phyloP scores from a whole-genome alignment of 768 basidiomycete species.

The Mycena leptocephala region DNA sequence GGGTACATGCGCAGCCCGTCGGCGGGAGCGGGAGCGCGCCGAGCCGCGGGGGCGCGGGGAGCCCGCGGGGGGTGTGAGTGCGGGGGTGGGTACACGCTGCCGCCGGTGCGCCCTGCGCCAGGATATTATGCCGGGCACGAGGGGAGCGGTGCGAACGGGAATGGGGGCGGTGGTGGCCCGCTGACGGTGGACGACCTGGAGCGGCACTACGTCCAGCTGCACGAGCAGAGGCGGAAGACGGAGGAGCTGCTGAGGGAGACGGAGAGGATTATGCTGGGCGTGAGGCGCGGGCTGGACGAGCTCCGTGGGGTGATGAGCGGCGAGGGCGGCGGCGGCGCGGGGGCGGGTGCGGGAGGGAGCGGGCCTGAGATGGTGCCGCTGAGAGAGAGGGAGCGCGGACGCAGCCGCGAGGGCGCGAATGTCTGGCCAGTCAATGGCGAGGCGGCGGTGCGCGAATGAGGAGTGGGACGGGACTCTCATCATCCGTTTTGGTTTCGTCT shows the following conservation, averaged over 20 bases:
- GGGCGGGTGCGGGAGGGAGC: background rate
- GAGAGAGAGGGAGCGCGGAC: conserved; percentile 26
- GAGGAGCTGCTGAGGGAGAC: conserved; percentile 86
- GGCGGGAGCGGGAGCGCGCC: conserved; percentile 20
- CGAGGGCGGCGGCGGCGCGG: background rate
- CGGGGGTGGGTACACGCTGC: conserved; percentile 16
- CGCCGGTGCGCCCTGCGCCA: conserved; percentile 16
- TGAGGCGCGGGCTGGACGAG: conserved; percentile 85
- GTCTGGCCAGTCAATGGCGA: conserved; percentile 32
- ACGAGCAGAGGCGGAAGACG: conserved; percentile 74
- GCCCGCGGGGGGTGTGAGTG: conserved; percentile 17
- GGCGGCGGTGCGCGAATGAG: conserved; percentile 23
- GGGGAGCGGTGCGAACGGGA: conserved; percentile 29
- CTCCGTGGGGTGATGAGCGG: conserved; percentile 60
- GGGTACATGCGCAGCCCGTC: conserved; percentile 52
- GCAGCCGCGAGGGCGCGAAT: conserved; percentile 21
- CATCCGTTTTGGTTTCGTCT: background rate
- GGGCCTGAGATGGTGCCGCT: conserved; percentile 29
- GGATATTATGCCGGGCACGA: conserved; percentile 33
- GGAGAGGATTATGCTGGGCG: conserved; percentile 78
- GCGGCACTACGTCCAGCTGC: conserved; percentile 78
- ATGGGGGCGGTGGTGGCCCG: conserved; percentile 47
- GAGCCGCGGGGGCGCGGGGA: conserved; percentile 32
- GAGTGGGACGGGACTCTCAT: background rate
- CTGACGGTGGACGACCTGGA: conserved; percentile 76